Percentiles rank a stretch among this genome's conserved stretches.
phyloP scores from a whole-genome alignment of 371 early-diverging fungal species.

The Mortierella sp. region DNA sequence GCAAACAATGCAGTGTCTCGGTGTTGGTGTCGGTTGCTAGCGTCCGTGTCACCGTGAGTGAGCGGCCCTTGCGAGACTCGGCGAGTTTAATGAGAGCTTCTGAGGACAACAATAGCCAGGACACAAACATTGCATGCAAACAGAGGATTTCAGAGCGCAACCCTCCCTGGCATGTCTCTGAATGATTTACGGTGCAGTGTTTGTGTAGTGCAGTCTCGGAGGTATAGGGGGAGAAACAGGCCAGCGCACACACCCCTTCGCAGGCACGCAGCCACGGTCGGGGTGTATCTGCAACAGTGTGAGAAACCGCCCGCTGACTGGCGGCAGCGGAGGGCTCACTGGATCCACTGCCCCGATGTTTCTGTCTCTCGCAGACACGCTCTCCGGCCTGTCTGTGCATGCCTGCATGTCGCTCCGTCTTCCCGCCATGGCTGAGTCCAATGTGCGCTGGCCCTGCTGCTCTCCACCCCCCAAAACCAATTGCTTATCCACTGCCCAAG shows the following conservation, averaged over 20 bases:
- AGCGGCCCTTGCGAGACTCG: conserved; percentile 20
- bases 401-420: neutral
- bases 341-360: neutral
- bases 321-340: too few species aligned
- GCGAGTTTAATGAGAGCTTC: conserved; percentile 9
- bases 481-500: neutral
- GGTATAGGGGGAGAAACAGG: neutral
- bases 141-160: too few species aligned
- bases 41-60: conserved; percentile 15
- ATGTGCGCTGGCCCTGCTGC: neutral
- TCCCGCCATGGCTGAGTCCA: neutral
- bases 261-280: conserved; percentile 3
- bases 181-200: too few species aligned
- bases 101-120: too few species aligned
- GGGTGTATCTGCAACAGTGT: neutral
- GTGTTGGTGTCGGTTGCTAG: conserved; percentile 14
- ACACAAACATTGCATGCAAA: too few species aligned
- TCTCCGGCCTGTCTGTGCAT: neutral
- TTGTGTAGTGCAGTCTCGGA: neutral
- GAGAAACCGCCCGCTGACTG: neutral
- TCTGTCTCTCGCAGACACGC: conserved; percentile 4
- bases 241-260: conserved; percentile 2
- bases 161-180: too few species aligned
- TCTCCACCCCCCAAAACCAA: too few species aligned
- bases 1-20: neutral